A percentile compares a stretch with the other conserved stretches of the same genome.
phyloP scores from a whole-genome alignment of 805 yeast genomes.

The Crinitomyces ghanaensis region DNA sequence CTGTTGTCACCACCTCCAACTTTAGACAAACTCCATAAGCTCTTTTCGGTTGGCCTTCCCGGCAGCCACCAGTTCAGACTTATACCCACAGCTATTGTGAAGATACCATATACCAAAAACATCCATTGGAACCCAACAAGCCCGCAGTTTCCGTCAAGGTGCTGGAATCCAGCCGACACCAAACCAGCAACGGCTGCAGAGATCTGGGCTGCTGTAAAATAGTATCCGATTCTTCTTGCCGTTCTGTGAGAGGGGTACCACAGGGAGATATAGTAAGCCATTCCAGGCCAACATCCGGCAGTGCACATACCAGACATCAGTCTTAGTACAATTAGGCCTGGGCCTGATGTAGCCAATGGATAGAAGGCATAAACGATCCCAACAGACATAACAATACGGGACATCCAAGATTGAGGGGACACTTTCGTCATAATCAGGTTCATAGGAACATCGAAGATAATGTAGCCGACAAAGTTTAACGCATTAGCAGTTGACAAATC shows the following conservation, averaged over 20 bases:
- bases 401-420: conserved; percentile 77
- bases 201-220: conserved; percentile 86
- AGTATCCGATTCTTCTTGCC: conserved; percentile 74
- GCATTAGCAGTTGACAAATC: conserved; percentile 69
- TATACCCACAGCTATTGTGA: conserved; percentile 56
- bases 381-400: conserved; percentile 64
- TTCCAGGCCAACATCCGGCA: conserved; percentile 87
- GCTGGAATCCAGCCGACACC: conserved; percentile 80
- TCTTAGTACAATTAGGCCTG: conserved; percentile 60
- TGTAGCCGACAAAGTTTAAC: conserved; percentile 70
- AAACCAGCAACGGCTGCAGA: conserved; percentile 84
- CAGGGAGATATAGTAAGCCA: conserved; percentile 69
- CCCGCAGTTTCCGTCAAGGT: conserved; percentile 62
- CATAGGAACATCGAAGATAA: conserved; percentile 81
- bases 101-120: conserved; percentile 62
- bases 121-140: conserved; percentile 81
- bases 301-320: conserved; percentile 66
- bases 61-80: conserved; percentile 75
- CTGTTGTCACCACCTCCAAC: conserved; percentile 2
- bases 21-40: conserved; percentile 1
- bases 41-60: conserved; percentile 72
- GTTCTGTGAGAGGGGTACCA: conserved; percentile 78
- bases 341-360: conserved; percentile 41
- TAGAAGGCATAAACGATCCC: conserved; percentile 73
- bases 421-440: conserved; percentile 72